Percentiles rank a stretch among this genome's conserved stretches.
Conservation (phyloP, 2,329 filamentous ascomycete genomes). For the Nigrograna mackinnonii region DNA sequence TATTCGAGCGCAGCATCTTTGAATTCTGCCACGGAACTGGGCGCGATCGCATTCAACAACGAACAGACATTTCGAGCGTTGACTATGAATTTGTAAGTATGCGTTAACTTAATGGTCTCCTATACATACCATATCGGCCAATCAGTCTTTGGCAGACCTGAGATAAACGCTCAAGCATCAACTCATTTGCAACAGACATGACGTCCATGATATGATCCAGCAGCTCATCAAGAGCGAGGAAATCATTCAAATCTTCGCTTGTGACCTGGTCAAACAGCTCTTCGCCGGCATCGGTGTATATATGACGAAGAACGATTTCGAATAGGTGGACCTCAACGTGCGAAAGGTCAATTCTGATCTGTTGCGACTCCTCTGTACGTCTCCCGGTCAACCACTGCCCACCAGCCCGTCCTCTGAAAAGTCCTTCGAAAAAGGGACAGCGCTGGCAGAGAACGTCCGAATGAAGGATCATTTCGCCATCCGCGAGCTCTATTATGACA, state of each 20-base stretch:
- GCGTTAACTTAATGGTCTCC: not conserved
- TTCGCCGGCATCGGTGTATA: constrained; percentile 82
- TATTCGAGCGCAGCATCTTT: constrained; percentile 89
- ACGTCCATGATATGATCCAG: constrained; percentile 90
- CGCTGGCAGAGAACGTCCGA: constrained; percentile 78
- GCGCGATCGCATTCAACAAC: constrained; percentile 82
- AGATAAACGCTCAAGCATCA: constrained; percentile 91
- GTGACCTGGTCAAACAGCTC: constrained; percentile 81
- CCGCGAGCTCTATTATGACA: constrained; percentile 76
- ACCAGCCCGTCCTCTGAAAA: constrained; percentile 85
- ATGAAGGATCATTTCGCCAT: constrained; percentile 71
- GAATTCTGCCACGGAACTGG: constrained; percentile 81
- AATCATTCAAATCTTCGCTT: constrained; percentile 56
- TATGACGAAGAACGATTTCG: constrained; percentile 73
- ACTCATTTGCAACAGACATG: constrained; percentile 85
- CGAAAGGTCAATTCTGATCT: constrained; percentile 75
- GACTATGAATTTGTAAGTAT: constrained; percentile 21
- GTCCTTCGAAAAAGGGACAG: constrained; percentile 88
- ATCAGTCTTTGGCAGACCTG: constrained; percentile 87
- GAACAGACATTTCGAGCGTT: constrained; percentile 75
- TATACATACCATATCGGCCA: constrained; percentile 70
- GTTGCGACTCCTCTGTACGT: constrained; percentile 54
- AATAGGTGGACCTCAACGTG: constrained; percentile 79
- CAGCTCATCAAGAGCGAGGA: constrained; percentile 70
- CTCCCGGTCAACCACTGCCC: constrained; percentile 82